A percentile compares a stretch with the other conserved stretches of the same genome.
These are phyloP conservation scores for Gnomoniopsis smithogilvyi DNA, from an alignment of 2,329 filamentous ascomycete genomes.

Conservation along the genomic window DNA sequence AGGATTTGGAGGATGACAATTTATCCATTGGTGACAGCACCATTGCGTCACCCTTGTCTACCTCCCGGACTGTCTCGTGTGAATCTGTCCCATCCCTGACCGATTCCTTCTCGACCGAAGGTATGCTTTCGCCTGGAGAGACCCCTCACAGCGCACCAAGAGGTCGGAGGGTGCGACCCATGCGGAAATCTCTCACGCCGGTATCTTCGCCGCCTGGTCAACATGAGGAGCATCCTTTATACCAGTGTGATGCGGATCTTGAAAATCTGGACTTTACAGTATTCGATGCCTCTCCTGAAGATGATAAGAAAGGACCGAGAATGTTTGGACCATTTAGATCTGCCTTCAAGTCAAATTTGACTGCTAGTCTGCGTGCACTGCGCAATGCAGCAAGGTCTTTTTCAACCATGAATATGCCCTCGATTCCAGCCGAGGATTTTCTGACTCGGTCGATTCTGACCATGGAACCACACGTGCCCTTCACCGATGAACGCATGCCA, in stretches of 20 bases:
- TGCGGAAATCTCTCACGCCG: conserved; percentile 50
- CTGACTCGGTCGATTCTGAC: conserved; percentile 65
- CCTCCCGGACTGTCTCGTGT: conserved; percentile 49
- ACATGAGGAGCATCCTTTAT: conserved; percentile 50
- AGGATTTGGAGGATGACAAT: conserved; percentile 52
- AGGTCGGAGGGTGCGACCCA: conserved; percentile 38
- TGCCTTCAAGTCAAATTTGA: conserved; percentile 67
- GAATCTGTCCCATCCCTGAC: conserved; percentile 61
- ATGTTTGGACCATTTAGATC: conserved; percentile 47
- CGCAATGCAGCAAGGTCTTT: conserved; percentile 63
- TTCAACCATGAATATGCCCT: conserved; percentile 59
- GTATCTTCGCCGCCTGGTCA: conserved; percentile 54
- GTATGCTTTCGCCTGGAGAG: conserved; percentile 43
- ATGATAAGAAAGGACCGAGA: conserved; percentile 24
- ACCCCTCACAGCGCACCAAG: conserved; percentile 43
- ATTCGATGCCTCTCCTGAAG: conserved; percentile 30
- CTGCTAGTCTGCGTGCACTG: conserved; percentile 62
- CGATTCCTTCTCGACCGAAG: conserved; percentile 50
- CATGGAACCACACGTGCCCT: conserved; percentile 63
- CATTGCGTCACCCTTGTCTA: conserved; percentile 49
- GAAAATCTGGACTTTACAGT: conserved; percentile 49
- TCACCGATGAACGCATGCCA: conserved; percentile 64
- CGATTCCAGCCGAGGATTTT: conserved; percentile 64
- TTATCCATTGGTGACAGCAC: conserved; percentile 48
- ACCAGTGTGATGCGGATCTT: conserved; percentile 32